Conservation (phyloP, 129 eudicot species). For the Tagetes patula region DNA sequence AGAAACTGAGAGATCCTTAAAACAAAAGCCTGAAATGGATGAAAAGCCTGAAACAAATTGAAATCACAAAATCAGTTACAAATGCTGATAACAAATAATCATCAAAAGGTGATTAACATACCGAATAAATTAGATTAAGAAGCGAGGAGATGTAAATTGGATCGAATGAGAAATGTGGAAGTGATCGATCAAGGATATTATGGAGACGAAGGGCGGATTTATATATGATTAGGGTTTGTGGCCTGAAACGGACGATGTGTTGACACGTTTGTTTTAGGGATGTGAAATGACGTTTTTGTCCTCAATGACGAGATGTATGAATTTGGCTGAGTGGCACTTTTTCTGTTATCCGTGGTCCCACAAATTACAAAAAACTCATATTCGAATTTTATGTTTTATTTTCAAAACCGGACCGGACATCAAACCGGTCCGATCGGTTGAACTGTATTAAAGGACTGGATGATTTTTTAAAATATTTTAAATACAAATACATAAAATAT, state of each 20-base stretch:
- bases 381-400: no score
- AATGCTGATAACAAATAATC: neutral
- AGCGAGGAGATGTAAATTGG: constrained; percentile 7
- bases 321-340: no score
- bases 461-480: no score
- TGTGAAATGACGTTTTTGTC: neutral
- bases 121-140: constrained; percentile 15
- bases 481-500: no score
- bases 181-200: constrained; percentile 29
- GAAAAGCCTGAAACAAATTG: constrained; percentile 34
- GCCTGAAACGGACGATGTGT: neutral
- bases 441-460: no score
- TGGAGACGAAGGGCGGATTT: constrained; percentile 25
- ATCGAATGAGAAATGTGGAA: constrained; percentile 28
- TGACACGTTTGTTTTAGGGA: constrained; percentile 25
- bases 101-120: constrained; percentile 3
- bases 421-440: no score
- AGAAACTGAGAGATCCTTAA: constrained; percentile 27
- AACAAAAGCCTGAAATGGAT: constrained; percentile 33
- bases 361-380: no score
- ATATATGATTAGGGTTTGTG: constrained; percentile 15
- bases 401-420: no score
- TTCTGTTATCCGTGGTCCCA: no score
- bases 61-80: constrained; percentile 4
- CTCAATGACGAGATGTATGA: neutral